Conservation (phyloP, 306 rosid species). For the Begonia peltatifolia region DNA sequence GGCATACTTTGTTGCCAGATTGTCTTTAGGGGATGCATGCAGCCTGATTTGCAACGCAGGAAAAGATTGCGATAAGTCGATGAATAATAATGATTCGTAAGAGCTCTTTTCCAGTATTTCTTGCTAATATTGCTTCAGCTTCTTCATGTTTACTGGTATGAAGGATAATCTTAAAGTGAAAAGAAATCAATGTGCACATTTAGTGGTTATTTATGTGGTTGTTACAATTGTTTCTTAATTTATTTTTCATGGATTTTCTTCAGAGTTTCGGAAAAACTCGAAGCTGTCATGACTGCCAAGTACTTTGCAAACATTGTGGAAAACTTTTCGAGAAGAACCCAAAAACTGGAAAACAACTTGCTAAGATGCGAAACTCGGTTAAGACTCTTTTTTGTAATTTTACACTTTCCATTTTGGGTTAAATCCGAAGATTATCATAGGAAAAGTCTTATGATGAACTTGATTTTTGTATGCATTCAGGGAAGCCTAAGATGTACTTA, state of each 20-base stretch:
- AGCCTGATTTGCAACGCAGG: slow-evolving; percentile 17
- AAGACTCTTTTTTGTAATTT: not conserved
- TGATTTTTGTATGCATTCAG: not conserved
- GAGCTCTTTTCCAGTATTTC: slow-evolving; percentile 11
- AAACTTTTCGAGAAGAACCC: slow-evolving; percentile 16
- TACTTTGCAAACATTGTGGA: slow-evolving; percentile 20
- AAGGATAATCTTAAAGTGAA: no score
- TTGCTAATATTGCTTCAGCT: not conserved
- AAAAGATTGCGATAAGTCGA: slow-evolving; percentile 8
- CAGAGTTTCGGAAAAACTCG: slow-evolving; percentile 23
- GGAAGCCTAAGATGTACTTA: no score
- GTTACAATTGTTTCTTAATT: no score
- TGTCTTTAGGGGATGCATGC: slow-evolving; percentile 37
- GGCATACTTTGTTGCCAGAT: slow-evolving; percentile 22
- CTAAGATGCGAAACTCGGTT: slow-evolving; percentile 18
- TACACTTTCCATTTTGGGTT: not conserved
- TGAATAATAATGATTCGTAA: slow-evolving; percentile 16
- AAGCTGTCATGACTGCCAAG: slow-evolving; percentile 14
- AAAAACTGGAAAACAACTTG: slow-evolving; percentile 30
- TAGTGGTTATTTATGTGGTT: no score
- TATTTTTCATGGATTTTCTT: slow-evolving; percentile 4
- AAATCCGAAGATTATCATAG: not conserved
- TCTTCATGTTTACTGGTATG: no score
- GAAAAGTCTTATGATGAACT: not conserved
- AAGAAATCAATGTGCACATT: no score